Base-by-base conservation (phyloP, 257 asterid species). In the Fraxinus americana region DNA sequence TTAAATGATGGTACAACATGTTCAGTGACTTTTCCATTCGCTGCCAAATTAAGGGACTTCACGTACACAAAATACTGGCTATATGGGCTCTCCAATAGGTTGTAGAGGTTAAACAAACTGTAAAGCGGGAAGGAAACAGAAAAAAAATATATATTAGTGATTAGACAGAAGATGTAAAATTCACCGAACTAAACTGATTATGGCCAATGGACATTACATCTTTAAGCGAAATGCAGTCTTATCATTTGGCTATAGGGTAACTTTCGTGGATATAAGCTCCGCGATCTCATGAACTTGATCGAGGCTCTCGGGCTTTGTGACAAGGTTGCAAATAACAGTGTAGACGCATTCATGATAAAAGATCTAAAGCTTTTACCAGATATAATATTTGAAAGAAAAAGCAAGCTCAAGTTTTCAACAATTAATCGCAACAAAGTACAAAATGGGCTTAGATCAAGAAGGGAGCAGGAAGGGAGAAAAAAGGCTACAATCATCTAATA, bases 101-200 rank as follows among this genome's bases (percentile, higher is more conserved):
- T 96, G 89, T 91, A 96, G 78, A 96, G 97, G 86, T 89, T 93
- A 80, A 93, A 91, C 89, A 96, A 83, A 83, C 99, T 96, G 91
- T 32, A 81, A 72, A 0, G 19, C 39, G 25, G 57, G 14, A 61
- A 59, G 35, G n/a, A 43, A 68, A 13, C 5, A 71, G 74, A 72
- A 48, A 45, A 34, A 23, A 45, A 39, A 36, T 67, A 69, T 71
- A 80, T 71, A 74, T 84, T 57, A 57, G 13, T 57, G 11, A 61
- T 11, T 65, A 87, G 79, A 75, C 69, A 68, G 27, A 43, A 38
- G 50, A 70, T 45, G n/a, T 70, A 67, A 70, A 72, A 70, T 23
- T 38, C 66, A 7, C 50, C 4, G 71, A 77, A 45, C 10, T 74
- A 30, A 67, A 77, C 38, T 57, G 65, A 48, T 21, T 32, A 70